phyloP scores from a whole-genome alignment of 169 alveolate species.

The Plasmodium yoelii region DNA sequence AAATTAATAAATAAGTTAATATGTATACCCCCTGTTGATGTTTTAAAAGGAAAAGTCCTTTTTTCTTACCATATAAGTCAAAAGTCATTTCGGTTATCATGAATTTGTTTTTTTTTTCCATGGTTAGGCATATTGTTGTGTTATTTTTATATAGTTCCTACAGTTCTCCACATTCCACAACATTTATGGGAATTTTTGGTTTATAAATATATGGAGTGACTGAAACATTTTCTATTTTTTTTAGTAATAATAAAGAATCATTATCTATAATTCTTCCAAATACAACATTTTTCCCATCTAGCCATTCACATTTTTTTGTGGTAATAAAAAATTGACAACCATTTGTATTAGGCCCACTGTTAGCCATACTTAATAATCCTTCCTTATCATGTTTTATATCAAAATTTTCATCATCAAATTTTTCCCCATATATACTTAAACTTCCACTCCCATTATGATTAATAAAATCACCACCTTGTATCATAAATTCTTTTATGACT shows the following conservation, averaged over 20 bases:
- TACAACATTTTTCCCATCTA: conserved; percentile 97
- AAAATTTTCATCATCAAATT: conserved; percentile 96
- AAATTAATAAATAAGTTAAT: too few relatives aligned
- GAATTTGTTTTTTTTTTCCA: too few relatives aligned
- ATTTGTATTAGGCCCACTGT: conserved; percentile 95
- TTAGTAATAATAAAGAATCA: conserved; percentile 85
- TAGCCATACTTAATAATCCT: conserved; percentile 94
- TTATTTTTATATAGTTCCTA: conserved; percentile 17
- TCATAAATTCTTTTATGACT: conserved; percentile 96
- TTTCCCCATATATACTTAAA: conserved; percentile 93
- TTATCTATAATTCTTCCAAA: conserved; percentile 92
- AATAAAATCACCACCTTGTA: conserved; percentile 97
- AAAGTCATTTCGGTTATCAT: too few relatives aligned
- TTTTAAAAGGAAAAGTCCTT: not conserved
- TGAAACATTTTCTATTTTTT: conserved; percentile 89
- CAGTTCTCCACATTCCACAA: conserved; percentile 85
- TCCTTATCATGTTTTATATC: conserved; percentile 90
- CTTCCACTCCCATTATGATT: conserved; percentile 97
- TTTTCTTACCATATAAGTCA: not conserved
- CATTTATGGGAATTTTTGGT: conserved; percentile 83
- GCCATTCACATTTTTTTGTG: conserved; percentile 95
- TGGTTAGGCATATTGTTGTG: not conserved
- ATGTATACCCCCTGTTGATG: too few relatives aligned
- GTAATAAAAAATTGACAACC: conserved; percentile 98
- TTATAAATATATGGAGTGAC: conserved; percentile 85